These are phyloP conservation scores for Blastomyces emzantsi DNA, from an alignment of 2,329 filamentous ascomycete genomes.

Conservation along the genomic window DNA sequence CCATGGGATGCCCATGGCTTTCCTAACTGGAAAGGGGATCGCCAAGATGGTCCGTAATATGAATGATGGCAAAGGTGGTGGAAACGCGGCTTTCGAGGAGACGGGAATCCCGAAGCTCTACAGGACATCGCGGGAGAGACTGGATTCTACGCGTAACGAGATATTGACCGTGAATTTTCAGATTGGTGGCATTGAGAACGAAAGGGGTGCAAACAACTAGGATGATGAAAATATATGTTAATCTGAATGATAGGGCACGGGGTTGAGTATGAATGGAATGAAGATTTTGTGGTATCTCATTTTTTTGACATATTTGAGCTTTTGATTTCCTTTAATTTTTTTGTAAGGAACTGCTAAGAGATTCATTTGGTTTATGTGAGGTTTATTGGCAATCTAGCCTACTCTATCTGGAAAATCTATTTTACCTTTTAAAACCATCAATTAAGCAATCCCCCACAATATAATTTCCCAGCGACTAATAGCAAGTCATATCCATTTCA, in stretches of 20 bases:
- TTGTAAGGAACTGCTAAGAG: too few relatives aligned
- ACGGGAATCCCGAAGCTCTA: constrained; percentile 28
- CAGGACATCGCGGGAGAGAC: constrained; percentile 24
- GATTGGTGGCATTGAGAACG: neutral
- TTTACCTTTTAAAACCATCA: neutral
- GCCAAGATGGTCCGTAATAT: constrained; percentile 43
- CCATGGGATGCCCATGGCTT: constrained; percentile 57
- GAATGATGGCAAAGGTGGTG: neutral
- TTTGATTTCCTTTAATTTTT: too few relatives aligned
- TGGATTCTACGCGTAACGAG: constrained; percentile 19
- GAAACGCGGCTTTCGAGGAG: constrained; percentile 17
- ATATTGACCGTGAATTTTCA: constrained; percentile 12
- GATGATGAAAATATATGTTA: neutral
- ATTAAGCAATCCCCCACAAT: neutral
- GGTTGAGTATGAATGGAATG: neutral
- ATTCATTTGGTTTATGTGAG: neutral
- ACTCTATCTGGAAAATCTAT: neutral
- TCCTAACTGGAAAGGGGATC: constrained; percentile 51
- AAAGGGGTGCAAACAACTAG: neutral
- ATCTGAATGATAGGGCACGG: neutral
- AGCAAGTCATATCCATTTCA: neutral
- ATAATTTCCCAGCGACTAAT: neutral
- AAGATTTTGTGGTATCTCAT: too few relatives aligned
- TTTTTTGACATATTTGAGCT: too few relatives aligned
- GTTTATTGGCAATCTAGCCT: neutral